Conservation (phyloP, 257 asterid species). For the Craterostigma plantagineum region DNA sequence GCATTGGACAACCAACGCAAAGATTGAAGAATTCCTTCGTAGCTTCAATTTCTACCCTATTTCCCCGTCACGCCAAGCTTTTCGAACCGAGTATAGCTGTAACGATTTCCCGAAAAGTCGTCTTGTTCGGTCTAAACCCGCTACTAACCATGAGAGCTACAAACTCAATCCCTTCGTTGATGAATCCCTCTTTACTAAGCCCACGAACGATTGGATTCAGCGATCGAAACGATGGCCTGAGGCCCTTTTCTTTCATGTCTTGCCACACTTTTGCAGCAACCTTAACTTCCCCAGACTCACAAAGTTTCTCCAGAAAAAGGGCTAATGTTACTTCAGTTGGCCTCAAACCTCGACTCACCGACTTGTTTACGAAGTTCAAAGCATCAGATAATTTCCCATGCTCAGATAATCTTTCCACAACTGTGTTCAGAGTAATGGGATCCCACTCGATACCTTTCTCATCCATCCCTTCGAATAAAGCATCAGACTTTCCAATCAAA, state of each 20-base stretch:
- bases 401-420: conserved; percentile 33
- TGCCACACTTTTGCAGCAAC: neutral
- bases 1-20: too few species aligned
- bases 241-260: neutral
- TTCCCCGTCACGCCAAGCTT: too few species aligned
- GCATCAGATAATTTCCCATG: conserved; percentile 24
- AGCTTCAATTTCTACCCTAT: too few species aligned
- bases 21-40: too few species aligned
- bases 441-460: conserved; percentile 24
- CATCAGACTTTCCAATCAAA: conserved; percentile 25
- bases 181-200: neutral
- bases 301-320: neutral
- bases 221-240: neutral
- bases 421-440: conserved; percentile 26
- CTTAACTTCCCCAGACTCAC: neutral
- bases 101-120: too few species aligned
- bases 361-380: conserved; percentile 19
- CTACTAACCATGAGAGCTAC: neutral
- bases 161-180: neutral
- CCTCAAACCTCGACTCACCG: conserved; percentile 26
- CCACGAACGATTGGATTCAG: neutral
- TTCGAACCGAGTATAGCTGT: too few species aligned
- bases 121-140: neutral
- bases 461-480: conserved; percentile 32
- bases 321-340: neutral